Percentiles rank a stretch among this genome's conserved stretches.
Evolutionary conservation across 441 rosid genomes (phyloP).

Genomic region (Populus tomentosa): DNA sequence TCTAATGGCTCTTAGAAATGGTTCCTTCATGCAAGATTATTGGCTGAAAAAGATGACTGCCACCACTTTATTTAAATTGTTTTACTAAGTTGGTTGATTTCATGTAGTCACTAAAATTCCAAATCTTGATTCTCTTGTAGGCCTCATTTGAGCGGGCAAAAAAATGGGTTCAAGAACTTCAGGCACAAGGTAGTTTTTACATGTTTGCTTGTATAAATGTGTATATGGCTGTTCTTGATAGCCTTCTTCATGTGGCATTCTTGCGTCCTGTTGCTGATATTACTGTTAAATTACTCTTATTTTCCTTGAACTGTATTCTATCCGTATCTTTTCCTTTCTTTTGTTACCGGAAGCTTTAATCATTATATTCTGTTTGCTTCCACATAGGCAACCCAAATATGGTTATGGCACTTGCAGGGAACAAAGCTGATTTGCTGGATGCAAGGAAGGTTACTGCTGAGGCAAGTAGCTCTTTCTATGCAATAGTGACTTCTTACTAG

Average conservation of each 20-base stretch:
- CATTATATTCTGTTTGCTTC: background rate
- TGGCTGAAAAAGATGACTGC: background rate
- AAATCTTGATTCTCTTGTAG: conserved; percentile 29
- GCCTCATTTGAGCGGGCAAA: conserved; percentile 92
- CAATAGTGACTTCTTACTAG: background rate
- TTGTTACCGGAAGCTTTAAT: background rate
- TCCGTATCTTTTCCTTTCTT: background rate
- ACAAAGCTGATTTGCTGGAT: conserved; percentile 86
- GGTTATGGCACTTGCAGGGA: conserved; percentile 97
- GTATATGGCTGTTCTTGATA: background rate
- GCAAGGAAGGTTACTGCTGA: conserved; percentile 73
- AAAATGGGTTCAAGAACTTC: conserved; percentile 97
- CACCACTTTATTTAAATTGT: background rate
- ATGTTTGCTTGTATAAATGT: background rate
- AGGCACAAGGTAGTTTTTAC: conserved; percentile 69
- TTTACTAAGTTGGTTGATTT: background rate
- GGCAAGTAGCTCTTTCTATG: conserved; percentile 37
- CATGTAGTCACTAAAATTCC: background rate
- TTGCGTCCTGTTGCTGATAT: background rate
- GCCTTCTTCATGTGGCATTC: background rate
- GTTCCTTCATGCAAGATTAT: background rate
- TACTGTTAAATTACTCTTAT: background rate
- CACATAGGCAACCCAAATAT: conserved; percentile 75
- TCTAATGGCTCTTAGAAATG: background rate
- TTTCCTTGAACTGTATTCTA: background rate